Conservation (phyloP, 345 rosid species). For the Eucalyptus curtisii region DNA sequence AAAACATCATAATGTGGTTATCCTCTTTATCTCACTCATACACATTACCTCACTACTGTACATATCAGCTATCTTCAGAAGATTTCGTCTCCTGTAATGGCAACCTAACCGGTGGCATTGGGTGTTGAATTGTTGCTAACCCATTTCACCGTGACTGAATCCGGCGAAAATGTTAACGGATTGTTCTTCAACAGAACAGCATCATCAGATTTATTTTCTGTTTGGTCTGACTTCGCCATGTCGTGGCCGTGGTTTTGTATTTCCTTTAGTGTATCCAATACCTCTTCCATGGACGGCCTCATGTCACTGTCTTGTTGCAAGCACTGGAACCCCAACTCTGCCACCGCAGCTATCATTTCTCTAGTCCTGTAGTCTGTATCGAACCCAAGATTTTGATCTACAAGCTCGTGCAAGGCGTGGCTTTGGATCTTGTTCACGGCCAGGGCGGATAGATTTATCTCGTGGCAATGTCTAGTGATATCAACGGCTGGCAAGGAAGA, state of each 20-base stretch:
- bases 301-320: conserved; percentile 53
- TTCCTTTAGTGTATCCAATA: conserved; percentile 23
- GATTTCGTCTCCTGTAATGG: not conserved
- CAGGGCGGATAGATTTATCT: conserved; percentile 71
- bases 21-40: not conserved
- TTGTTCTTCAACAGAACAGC: conserved; percentile 27
- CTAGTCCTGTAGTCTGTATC: conserved; percentile 33
- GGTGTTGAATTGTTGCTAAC: conserved; percentile 24
- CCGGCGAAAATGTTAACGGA: conserved; percentile 22
- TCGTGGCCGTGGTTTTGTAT: conserved; percentile 20
- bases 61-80: not conserved
- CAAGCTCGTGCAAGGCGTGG: conserved; percentile 52
- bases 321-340: conserved; percentile 79
- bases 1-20: not conserved
- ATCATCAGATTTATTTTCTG: conserved; percentile 17
- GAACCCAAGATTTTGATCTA: conserved; percentile 58
- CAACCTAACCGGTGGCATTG: conserved; percentile 1
- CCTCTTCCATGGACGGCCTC: conserved; percentile 64
- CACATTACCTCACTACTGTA: not conserved
- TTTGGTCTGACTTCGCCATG: conserved; percentile 1
- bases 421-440: conserved; percentile 65
- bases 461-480: conserved; percentile 65
- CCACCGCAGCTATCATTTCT: conserved; percentile 45
- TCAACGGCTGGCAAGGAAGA: conserved; percentile 89
- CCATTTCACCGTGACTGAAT: conserved; percentile 42